Conservation (phyloP, 768 basidiomycete genomes). For the Panus rudis region DNA sequence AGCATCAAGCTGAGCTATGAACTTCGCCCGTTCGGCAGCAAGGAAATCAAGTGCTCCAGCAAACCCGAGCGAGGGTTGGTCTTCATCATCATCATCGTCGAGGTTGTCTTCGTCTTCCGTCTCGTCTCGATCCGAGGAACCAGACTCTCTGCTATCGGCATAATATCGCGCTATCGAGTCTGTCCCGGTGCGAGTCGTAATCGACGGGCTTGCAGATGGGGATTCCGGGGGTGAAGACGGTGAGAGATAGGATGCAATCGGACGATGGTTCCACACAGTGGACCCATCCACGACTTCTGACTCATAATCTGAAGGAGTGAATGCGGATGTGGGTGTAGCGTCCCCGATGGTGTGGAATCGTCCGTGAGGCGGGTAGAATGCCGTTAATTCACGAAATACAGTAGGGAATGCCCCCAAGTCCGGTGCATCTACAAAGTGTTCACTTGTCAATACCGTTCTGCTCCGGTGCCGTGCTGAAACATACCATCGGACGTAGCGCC, state of each 20-base stretch:
- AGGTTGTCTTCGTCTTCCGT: constrained; percentile 18
- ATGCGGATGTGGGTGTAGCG: constrained; percentile 19
- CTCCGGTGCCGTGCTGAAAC: constrained; percentile 3
- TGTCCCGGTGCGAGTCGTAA: constrained; percentile 12
- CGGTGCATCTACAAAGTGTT: constrained; percentile 50
- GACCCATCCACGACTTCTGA: constrained; percentile 34
- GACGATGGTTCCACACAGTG: constrained; percentile 59
- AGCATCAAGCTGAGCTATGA: constrained; percentile 12
- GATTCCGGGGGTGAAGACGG: constrained; percentile 13
- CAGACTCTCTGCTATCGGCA: constrained; percentile 7
- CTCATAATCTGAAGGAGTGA: constrained; percentile 34
- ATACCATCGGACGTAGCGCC: constrained; percentile 32
- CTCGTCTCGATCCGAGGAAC: constrained; percentile 19
- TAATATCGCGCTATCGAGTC: constrained; percentile 12
- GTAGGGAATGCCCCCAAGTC: constrained; percentile 68
- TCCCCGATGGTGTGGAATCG: constrained; percentile 14
- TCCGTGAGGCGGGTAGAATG: constrained; percentile 40
- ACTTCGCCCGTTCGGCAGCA: constrained; percentile 33
- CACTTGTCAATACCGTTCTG: neutral
- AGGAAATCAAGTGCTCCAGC: constrained; percentile 70
- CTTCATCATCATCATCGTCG: constrained; percentile 24
- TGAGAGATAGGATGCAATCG: constrained; percentile 52
- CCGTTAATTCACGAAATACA: constrained; percentile 60
- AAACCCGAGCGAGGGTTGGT: constrained; percentile 65
- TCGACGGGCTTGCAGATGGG: too few relatives aligned